These are phyloP conservation scores for Ceratobasidium sp. DNA, from an alignment of 1,284 basidiomycete genomes.

Conservation along the genomic window DNA sequence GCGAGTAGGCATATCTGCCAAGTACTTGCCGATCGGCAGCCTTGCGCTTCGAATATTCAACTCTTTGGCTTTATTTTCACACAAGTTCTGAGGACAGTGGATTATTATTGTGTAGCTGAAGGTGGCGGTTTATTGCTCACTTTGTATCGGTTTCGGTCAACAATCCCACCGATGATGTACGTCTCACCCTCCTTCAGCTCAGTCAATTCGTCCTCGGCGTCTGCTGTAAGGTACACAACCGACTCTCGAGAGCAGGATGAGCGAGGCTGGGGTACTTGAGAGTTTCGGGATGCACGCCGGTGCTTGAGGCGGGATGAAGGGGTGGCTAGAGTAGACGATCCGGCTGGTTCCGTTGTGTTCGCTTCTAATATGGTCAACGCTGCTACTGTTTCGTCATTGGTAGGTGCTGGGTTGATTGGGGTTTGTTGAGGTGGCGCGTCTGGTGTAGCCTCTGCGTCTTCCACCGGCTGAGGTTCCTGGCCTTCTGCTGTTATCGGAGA, in stretches of 20 bases:
- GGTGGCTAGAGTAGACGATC: too few relatives aligned
- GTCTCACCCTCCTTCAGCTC: slow-evolving; percentile 83
- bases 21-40: slow-evolving; percentile 89
- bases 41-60: slow-evolving; percentile 84
- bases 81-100: slow-evolving; percentile 69
- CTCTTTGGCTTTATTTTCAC: slow-evolving; percentile 82
- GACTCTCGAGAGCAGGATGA: slow-evolving; percentile 50
- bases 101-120: slow-evolving; percentile 25
- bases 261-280: not conserved
- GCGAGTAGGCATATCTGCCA: slow-evolving; percentile 81
- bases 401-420: not conserved
- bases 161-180: slow-evolving; percentile 96
- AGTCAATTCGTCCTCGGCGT: slow-evolving; percentile 84
- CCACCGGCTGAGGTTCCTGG: slow-evolving; percentile 36
- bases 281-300: slow-evolving; percentile 29
- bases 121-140: slow-evolving; percentile 51
- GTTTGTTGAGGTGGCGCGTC: slow-evolving; percentile 33
- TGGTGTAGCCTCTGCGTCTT: slow-evolving; percentile 12
- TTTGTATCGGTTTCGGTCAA: slow-evolving; percentile 97
- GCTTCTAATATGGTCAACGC: too few relatives aligned
- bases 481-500: not conserved
- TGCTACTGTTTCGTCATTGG: not conserved
- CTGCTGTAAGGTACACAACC: slow-evolving; percentile 94
- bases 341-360: too few relatives aligned
- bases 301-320: slow-evolving; percentile 25